Conservation (phyloP, 1,139 yeast genomes). For the Taphrina wiesneri region DNA sequence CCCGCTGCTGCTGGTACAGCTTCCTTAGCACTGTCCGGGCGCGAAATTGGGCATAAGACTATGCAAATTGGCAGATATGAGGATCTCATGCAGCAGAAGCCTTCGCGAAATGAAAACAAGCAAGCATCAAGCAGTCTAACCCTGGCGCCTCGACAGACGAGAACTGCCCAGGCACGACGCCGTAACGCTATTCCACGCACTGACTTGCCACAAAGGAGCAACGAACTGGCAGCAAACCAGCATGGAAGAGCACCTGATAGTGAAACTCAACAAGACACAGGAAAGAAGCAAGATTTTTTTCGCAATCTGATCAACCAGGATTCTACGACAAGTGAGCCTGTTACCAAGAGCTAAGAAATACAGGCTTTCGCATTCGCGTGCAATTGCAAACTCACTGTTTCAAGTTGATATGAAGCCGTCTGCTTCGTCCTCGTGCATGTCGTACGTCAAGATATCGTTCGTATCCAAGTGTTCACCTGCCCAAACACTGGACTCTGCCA, state of each 20-base stretch:
- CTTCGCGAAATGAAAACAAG: neutral
- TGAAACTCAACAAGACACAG: neutral
- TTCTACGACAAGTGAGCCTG: neutral
- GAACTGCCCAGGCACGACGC: neutral
- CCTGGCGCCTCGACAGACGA: neutral
- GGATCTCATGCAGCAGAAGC: slow-evolving; percentile 24
- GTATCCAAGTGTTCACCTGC: slow-evolving; percentile 19
- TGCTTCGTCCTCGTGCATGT: neutral
- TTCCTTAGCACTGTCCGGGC: slow-evolving; percentile 53
- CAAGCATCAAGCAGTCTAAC: neutral
- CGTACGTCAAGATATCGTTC: slow-evolving; percentile 4
- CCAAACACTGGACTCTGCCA: slow-evolving; percentile 20
- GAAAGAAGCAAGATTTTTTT: slow-evolving; percentile 6
- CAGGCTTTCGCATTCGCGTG: neutral
- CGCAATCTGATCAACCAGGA: neutral
- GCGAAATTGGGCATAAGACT: slow-evolving; percentile 47
- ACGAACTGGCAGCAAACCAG: neutral
- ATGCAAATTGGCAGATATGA: slow-evolving; percentile 50
- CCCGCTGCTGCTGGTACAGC: slow-evolving; percentile 60
- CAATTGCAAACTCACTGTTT: neutral
- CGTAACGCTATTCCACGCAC: neutral
- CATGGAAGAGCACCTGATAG: neutral
- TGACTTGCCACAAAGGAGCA: neutral
- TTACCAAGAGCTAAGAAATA: neutral
- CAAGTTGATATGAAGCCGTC: slow-evolving; percentile 12